These are phyloP conservation scores for Ceratocystis albifundus DNA, from an alignment of 2,329 filamentous ascomycete genomes.

Conservation along the genomic window DNA sequence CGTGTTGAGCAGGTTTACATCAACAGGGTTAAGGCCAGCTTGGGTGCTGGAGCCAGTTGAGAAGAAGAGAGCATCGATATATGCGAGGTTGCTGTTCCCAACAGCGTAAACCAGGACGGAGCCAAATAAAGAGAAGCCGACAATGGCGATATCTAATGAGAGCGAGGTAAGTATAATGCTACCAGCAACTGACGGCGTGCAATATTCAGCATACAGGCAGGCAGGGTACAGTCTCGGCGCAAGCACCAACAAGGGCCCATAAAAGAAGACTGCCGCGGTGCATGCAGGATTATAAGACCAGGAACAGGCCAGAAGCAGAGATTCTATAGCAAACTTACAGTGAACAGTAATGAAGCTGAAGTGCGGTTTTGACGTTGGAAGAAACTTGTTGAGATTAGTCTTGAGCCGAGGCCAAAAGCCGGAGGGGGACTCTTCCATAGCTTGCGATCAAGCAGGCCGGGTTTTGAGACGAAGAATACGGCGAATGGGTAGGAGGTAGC, in stretches of 20 bases:
- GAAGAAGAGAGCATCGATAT: conserved; percentile 84
- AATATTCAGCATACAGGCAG: too few relatives aligned
- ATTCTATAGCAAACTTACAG: conserved; percentile 42
- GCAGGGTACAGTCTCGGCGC: too few relatives aligned
- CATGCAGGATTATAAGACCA: conserved; percentile 8
- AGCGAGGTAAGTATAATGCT: neutral
- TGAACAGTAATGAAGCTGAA: conserved; percentile 76
- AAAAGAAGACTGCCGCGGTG: neutral
- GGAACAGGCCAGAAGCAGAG: neutral
- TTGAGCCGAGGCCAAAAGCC: conserved; percentile 36
- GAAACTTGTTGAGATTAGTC: conserved; percentile 41
- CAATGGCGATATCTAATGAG: conserved; percentile 63
- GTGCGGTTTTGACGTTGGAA: conserved; percentile 49
- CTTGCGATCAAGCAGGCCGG: neutral
- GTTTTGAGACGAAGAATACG: neutral
- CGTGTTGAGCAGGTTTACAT: conserved; percentile 55
- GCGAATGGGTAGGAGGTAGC: neutral
- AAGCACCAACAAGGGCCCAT: neutral
- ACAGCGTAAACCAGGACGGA: conserved; percentile 65
- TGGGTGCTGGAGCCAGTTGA: conserved; percentile 79
- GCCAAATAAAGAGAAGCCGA: conserved; percentile 57
- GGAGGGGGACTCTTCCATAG: conserved; percentile 14
- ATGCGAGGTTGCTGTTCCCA: conserved; percentile 48
- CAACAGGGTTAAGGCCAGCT: conserved; percentile 75
- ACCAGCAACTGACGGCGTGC: too few relatives aligned